phyloP scores from a whole-genome alignment of 306 rosid genomes.

The Vachellia pachyceras region DNA sequence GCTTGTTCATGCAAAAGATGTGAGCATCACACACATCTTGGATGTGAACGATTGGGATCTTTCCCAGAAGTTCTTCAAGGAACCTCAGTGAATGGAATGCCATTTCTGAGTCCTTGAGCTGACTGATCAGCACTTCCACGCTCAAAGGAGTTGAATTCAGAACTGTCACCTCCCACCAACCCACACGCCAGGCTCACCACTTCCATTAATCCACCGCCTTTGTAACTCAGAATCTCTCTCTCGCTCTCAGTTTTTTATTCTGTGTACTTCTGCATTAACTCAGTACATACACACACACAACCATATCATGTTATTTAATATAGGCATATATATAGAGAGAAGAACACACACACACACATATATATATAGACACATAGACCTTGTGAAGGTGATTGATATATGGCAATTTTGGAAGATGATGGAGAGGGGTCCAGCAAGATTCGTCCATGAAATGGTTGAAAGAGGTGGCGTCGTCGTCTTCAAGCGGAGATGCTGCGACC shows the following conservation, averaged over 20 bases:
- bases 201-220: conserved; percentile 38
- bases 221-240: conserved; percentile 45
- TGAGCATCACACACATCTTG: conserved; percentile 10
- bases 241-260: conserved; percentile 56
- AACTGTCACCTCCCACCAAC: conserved; percentile 54
- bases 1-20: conserved; percentile 22
- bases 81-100: background rate
- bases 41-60: background rate
- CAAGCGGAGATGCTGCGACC: conserved; percentile 50
- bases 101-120: background rate
- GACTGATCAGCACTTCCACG: conserved; percentile 9
- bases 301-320: background rate
- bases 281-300: too few relatives aligned
- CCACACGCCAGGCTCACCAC: conserved; percentile 58
- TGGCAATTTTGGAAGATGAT: background rate
- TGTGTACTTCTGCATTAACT: conserved; percentile 36
- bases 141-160: background rate
- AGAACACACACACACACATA: too few relatives aligned
- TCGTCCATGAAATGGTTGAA: conserved; percentile 50
- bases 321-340: too few relatives aligned
- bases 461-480: conserved; percentile 42
- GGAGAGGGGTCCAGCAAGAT: conserved; percentile 61
- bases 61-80: background rate
- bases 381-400: background rate
- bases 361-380: background rate